Conservation (phyloP, 345 rosid genomes). For the Salix dunnii region DNA sequence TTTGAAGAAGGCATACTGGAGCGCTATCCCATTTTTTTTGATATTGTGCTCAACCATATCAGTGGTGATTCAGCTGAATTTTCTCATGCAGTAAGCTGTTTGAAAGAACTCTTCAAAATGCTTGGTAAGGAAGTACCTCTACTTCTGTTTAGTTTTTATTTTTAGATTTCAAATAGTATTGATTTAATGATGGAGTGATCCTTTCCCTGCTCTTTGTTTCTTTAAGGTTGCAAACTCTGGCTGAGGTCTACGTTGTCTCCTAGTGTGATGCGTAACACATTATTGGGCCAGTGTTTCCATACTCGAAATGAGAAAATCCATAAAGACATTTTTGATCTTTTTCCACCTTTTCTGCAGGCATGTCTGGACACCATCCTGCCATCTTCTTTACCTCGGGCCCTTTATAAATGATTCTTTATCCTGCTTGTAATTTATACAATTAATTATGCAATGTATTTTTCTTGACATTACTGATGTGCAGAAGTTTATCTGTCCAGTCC, state of each 20-base stretch:
- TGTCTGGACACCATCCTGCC: constrained; percentile 24
- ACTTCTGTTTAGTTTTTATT: not conserved
- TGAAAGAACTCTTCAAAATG: constrained; percentile 85
- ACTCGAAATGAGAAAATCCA: constrained; percentile 85
- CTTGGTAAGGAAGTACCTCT: constrained; percentile 53
- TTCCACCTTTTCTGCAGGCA: constrained; percentile 91
- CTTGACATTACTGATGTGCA: constrained; percentile 18
- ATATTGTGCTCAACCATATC: constrained; percentile 84
- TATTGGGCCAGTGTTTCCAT: constrained; percentile 97
- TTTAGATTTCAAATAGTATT: not conserved
- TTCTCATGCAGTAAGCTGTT: constrained; percentile 79
- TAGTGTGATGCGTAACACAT: constrained; percentile 91
- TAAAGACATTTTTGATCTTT: constrained; percentile 94
- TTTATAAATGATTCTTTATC: constrained; percentile 2
- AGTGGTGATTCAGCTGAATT: constrained; percentile 85
- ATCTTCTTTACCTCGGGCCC: not conserved
- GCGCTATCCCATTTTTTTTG: constrained; percentile 89
- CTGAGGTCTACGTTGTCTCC: constrained; percentile 90
- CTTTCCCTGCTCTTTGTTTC: constrained; percentile 14
- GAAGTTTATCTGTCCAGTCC: constrained; percentile 47
- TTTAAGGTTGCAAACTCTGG: constrained; percentile 95
- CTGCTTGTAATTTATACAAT: not conserved
- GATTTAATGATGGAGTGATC: constrained; percentile 3
- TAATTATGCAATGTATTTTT: constrained; percentile 7
- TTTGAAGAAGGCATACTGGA: constrained; percentile 94